Conservation (phyloP, 2,329 filamentous ascomycete genomes). For the Xylogone sp. region DNA sequence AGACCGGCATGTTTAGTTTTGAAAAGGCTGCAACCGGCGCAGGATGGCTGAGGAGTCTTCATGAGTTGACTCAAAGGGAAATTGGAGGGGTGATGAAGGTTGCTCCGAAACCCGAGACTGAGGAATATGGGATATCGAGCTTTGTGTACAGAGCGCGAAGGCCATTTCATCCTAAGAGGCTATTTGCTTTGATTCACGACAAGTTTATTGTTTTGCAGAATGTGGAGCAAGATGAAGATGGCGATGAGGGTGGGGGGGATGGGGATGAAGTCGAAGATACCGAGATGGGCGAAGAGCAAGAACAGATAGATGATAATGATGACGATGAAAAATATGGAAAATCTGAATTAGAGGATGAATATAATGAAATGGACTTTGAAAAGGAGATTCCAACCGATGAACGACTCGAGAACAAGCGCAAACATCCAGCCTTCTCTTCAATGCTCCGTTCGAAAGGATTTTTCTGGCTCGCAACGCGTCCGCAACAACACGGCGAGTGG, state of each 20-base stretch:
- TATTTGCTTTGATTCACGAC: conserved; percentile 37
- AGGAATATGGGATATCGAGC: conserved; percentile 65
- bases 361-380: conserved; percentile 2
- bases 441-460: conserved; percentile 40
- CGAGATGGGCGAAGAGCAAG: conserved; percentile 10
- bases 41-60: conserved; percentile 68
- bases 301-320: conserved; percentile 26
- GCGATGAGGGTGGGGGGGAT: conserved; percentile 24
- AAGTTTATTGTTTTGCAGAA: conserved; percentile 40
- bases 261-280: conserved; percentile 26
- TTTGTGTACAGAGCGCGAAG: conserved; percentile 63
- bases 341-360: conserved; percentile 6
- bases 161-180: conserved; percentile 40
- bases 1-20: conserved; percentile 62
- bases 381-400: conserved; percentile 5
- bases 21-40: conserved; percentile 60
- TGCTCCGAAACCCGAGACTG: conserved; percentile 65
- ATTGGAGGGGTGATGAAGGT: conserved; percentile 50
- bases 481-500: conserved; percentile 39
- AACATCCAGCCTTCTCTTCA: conserved; percentile 31
- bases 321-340: conserved; percentile 15
- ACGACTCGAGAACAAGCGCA: conserved; percentile 34
- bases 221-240: conserved; percentile 17
- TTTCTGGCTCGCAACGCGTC: conserved; percentile 39
- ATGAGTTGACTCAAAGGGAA: conserved; percentile 62